These are phyloP conservation scores for Paxillus rubicundulus DNA, from an alignment of 768 basidiomycete species.

Conservation along the genomic window DNA sequence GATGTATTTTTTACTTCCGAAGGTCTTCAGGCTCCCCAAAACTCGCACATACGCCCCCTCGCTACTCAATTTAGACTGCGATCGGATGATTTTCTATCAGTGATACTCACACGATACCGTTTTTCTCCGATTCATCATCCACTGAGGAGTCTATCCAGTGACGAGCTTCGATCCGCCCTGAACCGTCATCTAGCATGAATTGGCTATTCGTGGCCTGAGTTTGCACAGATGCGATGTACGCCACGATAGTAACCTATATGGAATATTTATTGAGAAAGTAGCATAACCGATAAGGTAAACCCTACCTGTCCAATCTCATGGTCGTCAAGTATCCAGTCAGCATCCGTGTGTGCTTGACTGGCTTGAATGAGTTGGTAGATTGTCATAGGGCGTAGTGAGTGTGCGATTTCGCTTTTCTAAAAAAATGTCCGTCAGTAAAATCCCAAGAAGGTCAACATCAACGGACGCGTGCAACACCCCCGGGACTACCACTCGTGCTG, in stretches of 20 bases:
- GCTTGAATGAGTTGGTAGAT: constrained; percentile 74
- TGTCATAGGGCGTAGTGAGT: constrained; percentile 70
- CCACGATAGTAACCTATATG: constrained; percentile 68
- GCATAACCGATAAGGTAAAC: background rate
- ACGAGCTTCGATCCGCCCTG: constrained; percentile 71
- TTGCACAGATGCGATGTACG: constrained; percentile 65
- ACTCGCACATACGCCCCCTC: constrained; percentile 79
- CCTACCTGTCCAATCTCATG: constrained; percentile 77
- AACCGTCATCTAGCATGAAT: constrained; percentile 84
- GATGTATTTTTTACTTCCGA: constrained; percentile 78
- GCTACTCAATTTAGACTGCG: constrained; percentile 35
- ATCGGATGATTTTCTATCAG: constrained; percentile 1
- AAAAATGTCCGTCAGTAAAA: background rate
- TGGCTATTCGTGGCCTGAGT: constrained; percentile 77
- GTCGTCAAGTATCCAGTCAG: constrained; percentile 84
- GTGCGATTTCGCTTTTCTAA: constrained; percentile 38
- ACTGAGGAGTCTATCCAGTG: constrained; percentile 75
- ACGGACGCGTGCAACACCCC: constrained; percentile 46
- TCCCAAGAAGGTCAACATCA: background rate
- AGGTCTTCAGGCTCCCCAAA: constrained; percentile 77
- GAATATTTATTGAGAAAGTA: background rate
- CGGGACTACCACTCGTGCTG: constrained; percentile 56
- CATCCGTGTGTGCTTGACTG: constrained; percentile 81
- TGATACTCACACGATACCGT: constrained; percentile 43
- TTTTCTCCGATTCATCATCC: constrained; percentile 52